Percentiles rank a stretch among this genome's conserved stretches.
phyloP scores from a whole-genome alignment of 2,329 filamentous ascomycete genomes.

The Rhynchosporium secalis region DNA sequence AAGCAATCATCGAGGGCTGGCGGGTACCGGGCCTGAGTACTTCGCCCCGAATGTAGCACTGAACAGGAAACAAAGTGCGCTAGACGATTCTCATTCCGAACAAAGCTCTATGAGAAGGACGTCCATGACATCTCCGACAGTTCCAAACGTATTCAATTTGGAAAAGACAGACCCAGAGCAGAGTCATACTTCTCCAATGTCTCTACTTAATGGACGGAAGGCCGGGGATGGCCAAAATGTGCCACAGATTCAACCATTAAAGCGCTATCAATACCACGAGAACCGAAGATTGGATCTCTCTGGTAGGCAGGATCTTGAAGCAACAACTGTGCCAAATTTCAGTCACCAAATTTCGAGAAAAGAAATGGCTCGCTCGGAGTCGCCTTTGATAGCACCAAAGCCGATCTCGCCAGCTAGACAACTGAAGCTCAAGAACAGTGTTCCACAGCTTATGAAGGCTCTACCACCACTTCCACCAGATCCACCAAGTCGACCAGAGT shows the following conservation, averaged over 20 bases:
- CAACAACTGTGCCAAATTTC: constrained; percentile 25
- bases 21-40: not conserved
- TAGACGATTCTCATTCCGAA: not conserved
- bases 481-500: constrained; percentile 12
- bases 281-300: constrained; percentile 12
- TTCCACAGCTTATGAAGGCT: constrained; percentile 41
- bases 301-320: not conserved
- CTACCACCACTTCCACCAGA: constrained; percentile 37
- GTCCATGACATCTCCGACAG: constrained; percentile 28
- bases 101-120: constrained; percentile 17
- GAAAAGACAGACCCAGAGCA: constrained; percentile 10
- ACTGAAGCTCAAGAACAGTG: constrained; percentile 39
- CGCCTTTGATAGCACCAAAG: constrained; percentile 39
- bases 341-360: constrained; percentile 30
- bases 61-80: not conserved
- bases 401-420: constrained; percentile 40
- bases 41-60: not conserved
- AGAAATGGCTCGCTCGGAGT: constrained; percentile 31
- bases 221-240: constrained; percentile 8
- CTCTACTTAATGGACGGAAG: constrained; percentile 20
- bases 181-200: constrained; percentile 13
- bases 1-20: not conserved
- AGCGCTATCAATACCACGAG: constrained; percentile 17
- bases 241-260: constrained; percentile 13
- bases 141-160: constrained; percentile 22